Evolutionary conservation across 495 filamentous ascomycete genomes (phyloP), one percentile per base, ranked within the genome.

Genomic region (Penicillium samsonianum): DNA sequence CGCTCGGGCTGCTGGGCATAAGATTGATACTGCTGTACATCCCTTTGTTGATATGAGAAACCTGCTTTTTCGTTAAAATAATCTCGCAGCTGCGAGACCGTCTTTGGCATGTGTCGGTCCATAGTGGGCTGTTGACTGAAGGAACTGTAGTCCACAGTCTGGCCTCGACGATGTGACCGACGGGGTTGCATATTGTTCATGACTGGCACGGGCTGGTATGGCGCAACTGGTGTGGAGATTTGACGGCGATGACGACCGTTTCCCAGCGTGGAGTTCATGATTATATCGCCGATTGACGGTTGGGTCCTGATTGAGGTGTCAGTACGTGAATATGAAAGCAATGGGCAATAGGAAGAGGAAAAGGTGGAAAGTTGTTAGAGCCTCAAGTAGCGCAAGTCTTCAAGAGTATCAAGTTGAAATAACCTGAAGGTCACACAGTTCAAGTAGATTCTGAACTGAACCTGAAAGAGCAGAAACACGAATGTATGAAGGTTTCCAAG

Each of bases 141-240:
- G 50, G 69, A 72, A 58, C 83, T 78, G 55, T 85, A 84, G 76
- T 92, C 90, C 55, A 94, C 76, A 73, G 88, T 92, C 75, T 90
- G 85, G 65, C 90, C 90, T 71, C 90, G 83, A 73, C 89, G 73
- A 69, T 92, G 88, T 68, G 80, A 76, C 45, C 67, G 61, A 57
- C 53, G 55, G 23, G 59, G 31, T 23, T 60, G 65, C 28, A 59
- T 61, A 33, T 48, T 54, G 38, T 52, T 44, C 59, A 65, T 65
- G 31, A 33, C 45, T 55, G 80, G 76, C 51, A 82, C 81, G 68
- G 14, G 35, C n/a, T 90, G 87, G 73, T 87, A 88, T 62, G 80
- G 81, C 2, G 53, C 53, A 56, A 83, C 82, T 55, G 91, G 91
- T 65, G 90, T 94, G 65, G 91, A 96, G 67, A 91, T 87, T 78